Evolutionary conservation across 2,329 filamentous ascomycete species (phyloP).

Genomic region (Verticillium nonalfalfae): DNA sequence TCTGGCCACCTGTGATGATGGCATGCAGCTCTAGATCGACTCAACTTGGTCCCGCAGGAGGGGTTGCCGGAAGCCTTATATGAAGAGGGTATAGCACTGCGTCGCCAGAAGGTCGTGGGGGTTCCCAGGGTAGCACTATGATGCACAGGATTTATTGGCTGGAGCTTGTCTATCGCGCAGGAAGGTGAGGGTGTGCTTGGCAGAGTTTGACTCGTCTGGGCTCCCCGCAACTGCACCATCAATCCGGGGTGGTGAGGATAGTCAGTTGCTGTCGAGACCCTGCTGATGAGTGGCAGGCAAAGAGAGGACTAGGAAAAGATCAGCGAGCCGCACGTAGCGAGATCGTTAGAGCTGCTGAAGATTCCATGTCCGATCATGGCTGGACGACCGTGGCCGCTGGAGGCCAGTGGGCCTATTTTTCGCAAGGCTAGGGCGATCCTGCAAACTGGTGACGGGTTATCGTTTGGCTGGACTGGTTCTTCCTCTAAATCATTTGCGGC

Average conservation of each 20-base stretch:
- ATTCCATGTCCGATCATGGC: background rate
- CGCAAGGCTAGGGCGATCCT: background rate
- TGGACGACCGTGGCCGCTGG: background rate
- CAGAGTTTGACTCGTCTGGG: background rate
- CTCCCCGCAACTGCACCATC: background rate
- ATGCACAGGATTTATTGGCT: background rate
- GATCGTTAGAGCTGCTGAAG: background rate
- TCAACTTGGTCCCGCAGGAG: background rate
- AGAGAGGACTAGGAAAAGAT: background rate
- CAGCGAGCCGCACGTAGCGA: background rate
- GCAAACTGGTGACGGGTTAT: background rate
- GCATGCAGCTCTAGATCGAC: background rate
- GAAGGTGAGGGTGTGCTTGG: background rate
- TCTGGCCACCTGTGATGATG: background rate
- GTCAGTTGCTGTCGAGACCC: background rate
- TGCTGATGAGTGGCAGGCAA: background rate
- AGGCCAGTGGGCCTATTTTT: background rate
- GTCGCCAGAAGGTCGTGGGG: background rate
- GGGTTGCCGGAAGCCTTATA: background rate
- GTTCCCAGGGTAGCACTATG: background rate
- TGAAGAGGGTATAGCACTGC: background rate
- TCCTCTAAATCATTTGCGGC: no score
- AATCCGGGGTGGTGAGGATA: background rate
- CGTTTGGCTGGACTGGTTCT: background rate
- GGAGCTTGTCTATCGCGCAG: background rate